A percentile compares a stretch with the other conserved stretches of the same genome.
Conservation (phyloP, 2,329 filamentous ascomycete species). For the Cytospora mali region DNA sequence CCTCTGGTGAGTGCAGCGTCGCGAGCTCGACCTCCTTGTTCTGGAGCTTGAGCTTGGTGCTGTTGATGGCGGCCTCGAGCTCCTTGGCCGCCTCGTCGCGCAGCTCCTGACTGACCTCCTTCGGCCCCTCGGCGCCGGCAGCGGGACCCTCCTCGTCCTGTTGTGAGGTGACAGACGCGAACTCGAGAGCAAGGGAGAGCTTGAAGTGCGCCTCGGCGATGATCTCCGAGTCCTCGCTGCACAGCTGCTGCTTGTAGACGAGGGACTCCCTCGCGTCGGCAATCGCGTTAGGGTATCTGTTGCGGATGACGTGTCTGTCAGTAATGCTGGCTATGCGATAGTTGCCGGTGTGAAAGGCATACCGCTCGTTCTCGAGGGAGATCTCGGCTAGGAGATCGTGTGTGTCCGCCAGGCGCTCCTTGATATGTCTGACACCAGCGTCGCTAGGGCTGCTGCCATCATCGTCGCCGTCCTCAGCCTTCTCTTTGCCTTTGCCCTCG, state of each 20-base stretch:
- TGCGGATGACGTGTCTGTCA: neutral
- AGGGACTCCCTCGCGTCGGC: slow-evolving; percentile 79
- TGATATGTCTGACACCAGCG: slow-evolving; percentile 60
- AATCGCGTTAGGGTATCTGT: slow-evolving; percentile 80
- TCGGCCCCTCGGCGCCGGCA: slow-evolving; percentile 36
- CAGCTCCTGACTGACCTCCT: slow-evolving; percentile 67
- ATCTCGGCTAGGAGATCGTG: slow-evolving; percentile 95
- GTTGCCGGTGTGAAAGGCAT: slow-evolving; percentile 31
- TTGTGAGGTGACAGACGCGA: slow-evolving; percentile 74
- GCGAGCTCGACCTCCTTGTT: slow-evolving; percentile 69
- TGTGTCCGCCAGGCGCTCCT: slow-evolving; percentile 87
- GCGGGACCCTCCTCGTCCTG: slow-evolving; percentile 51
- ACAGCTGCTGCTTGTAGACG: slow-evolving; percentile 76
- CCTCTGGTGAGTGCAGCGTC: slow-evolving; percentile 64
- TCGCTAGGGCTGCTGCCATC: slow-evolving; percentile 35
- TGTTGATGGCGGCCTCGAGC: slow-evolving; percentile 73
- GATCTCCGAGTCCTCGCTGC: slow-evolving; percentile 77
- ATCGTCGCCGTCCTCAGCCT: slow-evolving; percentile 40
- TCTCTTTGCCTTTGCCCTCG: slow-evolving; percentile 49
- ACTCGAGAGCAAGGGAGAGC: slow-evolving; percentile 91
- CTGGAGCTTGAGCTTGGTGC: slow-evolving; percentile 70
- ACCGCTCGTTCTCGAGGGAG: slow-evolving; percentile 91
- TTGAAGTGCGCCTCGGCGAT: slow-evolving; percentile 97
- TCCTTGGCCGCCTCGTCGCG: slow-evolving; percentile 71
- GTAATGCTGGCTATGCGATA: slow-evolving; percentile 4